These are phyloP conservation scores for Trichoderma orchidacearum DNA, from an alignment of 495 filamentous ascomycete genomes.

Conservation along the genomic window DNA sequence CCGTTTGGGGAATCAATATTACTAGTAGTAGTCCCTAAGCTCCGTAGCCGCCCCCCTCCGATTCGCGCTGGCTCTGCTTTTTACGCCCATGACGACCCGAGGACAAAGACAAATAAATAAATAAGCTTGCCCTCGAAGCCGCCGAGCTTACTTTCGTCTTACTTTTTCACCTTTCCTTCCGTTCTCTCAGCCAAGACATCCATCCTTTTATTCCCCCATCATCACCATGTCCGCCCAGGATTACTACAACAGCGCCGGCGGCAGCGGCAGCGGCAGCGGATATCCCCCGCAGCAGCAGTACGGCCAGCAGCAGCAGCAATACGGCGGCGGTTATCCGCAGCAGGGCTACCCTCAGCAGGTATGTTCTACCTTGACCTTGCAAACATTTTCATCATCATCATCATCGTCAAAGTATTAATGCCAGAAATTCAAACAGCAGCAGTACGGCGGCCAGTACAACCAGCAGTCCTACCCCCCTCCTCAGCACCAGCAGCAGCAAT, in stretches of 20 bases:
- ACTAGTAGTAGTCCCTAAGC: no score
- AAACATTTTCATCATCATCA: no score
- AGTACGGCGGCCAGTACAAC: not conserved
- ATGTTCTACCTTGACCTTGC: not conserved
- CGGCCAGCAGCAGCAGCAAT: conserved; percentile 2
- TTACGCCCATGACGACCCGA: no score
- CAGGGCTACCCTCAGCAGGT: conserved; percentile 2
- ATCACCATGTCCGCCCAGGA: not conserved
- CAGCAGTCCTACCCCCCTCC: not conserved
- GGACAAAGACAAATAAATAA: not conserved
- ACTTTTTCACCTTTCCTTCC: not conserved
- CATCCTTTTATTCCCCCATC: not conserved
- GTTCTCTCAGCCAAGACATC: not conserved
- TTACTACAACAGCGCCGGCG: conserved; percentile 1
- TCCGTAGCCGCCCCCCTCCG: no score
- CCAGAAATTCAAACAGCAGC: not conserved
- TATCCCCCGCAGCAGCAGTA: not conserved
- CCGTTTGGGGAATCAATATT: no score
- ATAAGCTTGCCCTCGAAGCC: not conserved
- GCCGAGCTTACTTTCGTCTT: not conserved
- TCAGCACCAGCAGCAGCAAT: not conserved
- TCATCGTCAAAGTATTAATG: no score
- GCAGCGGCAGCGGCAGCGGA: not conserved
- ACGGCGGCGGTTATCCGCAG: not conserved
- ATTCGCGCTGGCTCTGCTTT: no score